These are phyloP conservation scores for Suhomyces vadensis DNA, from an alignment of 805 yeast species.

Conservation along the genomic window DNA sequence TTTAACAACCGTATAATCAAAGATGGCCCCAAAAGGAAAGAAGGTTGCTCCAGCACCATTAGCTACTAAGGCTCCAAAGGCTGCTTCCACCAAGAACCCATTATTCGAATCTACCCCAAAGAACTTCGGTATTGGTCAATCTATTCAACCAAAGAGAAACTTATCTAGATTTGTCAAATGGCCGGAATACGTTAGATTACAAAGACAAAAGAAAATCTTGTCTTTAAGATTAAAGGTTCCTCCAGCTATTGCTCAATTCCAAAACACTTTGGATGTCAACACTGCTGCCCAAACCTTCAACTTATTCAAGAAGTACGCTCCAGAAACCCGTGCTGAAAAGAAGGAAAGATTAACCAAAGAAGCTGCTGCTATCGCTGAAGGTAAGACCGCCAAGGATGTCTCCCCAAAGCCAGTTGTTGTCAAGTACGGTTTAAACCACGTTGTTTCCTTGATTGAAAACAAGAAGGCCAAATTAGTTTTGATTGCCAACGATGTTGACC, in stretches of 20 bases:
- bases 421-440: conserved; percentile 99
- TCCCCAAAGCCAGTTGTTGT: conserved; percentile 96
- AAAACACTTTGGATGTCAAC: conserved; percentile 95
- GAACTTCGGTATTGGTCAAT: conserved; percentile 96
- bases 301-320: conserved; percentile 98
- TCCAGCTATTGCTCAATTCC: conserved; percentile 97
- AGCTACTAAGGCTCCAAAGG: conserved; percentile 60
- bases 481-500: conserved; percentile 99
- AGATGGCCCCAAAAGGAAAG: conserved; percentile 52
- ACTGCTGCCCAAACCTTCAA: conserved; percentile 96
- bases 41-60: conserved; percentile 99
- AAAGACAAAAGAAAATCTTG: conserved; percentile 98
- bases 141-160: conserved; percentile 94
- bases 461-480: conserved; percentile 97
- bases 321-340: conserved; percentile 97
- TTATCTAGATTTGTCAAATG: conserved; percentile 96
- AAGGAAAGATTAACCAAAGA: conserved; percentile 98
- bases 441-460: conserved; percentile 95
- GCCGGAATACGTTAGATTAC: conserved; percentile 98
- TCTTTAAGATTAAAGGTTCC: conserved; percentile 97
- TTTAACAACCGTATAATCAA: conserved; percentile 14
- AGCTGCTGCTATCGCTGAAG: conserved; percentile 98
- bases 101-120: conserved; percentile 86
- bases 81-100: conserved; percentile 64
- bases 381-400: conserved; percentile 94